Conservation (phyloP, 2,329 filamentous ascomycete species). For the Dactylellina parvicollis region DNA sequence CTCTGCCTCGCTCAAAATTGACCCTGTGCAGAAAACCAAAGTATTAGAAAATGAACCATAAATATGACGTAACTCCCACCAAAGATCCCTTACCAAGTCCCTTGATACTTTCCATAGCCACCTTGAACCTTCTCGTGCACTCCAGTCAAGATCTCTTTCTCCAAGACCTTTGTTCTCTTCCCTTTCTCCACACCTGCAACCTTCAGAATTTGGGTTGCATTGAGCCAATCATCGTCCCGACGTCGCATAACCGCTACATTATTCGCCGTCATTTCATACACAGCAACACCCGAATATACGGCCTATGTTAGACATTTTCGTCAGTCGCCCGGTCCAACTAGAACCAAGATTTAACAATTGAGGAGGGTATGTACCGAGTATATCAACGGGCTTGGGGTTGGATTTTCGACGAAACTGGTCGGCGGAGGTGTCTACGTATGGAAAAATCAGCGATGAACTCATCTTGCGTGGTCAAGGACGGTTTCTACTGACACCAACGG, state of each 20-base stretch:
- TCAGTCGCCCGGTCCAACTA: slow-evolving; percentile 12
- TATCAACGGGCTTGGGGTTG: slow-evolving; percentile 32
- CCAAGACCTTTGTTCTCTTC: slow-evolving; percentile 94
- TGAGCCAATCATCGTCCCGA: slow-evolving; percentile 93
- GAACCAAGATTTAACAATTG: background rate
- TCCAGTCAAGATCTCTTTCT: slow-evolving; percentile 95
- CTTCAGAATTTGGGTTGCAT: slow-evolving; percentile 97
- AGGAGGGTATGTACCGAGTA: slow-evolving; percentile 40
- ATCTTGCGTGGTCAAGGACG: background rate
- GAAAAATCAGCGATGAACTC: background rate
- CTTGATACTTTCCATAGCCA: slow-evolving; percentile 98
- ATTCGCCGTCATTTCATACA: slow-evolving; percentile 99
- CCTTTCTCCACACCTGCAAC: slow-evolving; percentile 97
- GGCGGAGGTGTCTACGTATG: slow-evolving; percentile 40
- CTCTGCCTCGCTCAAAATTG: slow-evolving; percentile 86
- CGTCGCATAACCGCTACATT: slow-evolving; percentile 93
- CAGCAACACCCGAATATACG: slow-evolving; percentile 92
- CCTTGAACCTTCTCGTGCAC: slow-evolving; percentile 99
- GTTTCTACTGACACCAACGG: slow-evolving; percentile 30
- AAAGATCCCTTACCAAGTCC: slow-evolving; percentile 74
- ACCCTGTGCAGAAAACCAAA: slow-evolving; percentile 64
- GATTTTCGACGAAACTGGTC: slow-evolving; percentile 24
- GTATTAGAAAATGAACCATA: slow-evolving; percentile 13
- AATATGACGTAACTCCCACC: slow-evolving; percentile 12
- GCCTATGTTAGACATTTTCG: slow-evolving; percentile 66